Base-by-base conservation (phyloP, 2,329 filamentous ascomycete species). In the Colletotrichum sansevieriae region DNA sequence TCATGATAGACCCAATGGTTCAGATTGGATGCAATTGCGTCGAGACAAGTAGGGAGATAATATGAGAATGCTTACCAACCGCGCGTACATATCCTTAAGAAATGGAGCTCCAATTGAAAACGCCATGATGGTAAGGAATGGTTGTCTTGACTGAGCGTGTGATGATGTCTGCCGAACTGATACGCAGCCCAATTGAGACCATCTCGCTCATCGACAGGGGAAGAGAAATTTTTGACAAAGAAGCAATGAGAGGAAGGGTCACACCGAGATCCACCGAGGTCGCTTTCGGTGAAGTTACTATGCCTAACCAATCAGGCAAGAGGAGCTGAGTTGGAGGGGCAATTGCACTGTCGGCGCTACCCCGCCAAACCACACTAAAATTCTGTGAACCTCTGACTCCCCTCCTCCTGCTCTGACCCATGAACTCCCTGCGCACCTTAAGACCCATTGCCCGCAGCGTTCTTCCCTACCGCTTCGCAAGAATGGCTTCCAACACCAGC, bases 401-500 rank as follows among this genome's bases (percentile, higher is more conserved):
- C 39, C 51, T 12, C 47, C 49, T 58, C 57, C 13, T 43, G 39
- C 33, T 43, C 22, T n/a, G 37, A 67, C 58, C 54, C 70, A 84
- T 81, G 71, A 81, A 86, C 83, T 83, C 83, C 72, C 80, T 87
- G 65, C 81, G 76, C 70, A 73, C 78, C 56, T 71, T 79, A 65
- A 75, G 77, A 61, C 76, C 76, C 74, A 77, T 75, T 71, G 73
- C 80, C 54, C 78, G 78, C 73, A 78, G 77, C 76, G 73, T 78
- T 44, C 74, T 74, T 47, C 75, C 74, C 18, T 75, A 75, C 75
- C 79, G 75, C 75, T 51, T 70, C 78, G 68, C 85, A 79, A 88
- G 85, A 77, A 92, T 95, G 87, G 83, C 88, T 61, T 82, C 87
- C 76, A 89, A 94, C 82, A 84, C 88, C 72, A 90, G 88, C 75